These are phyloP conservation scores for Irineochytrium annulatum DNA, from an alignment of 192 early-diverging fungal species.

Conservation along the genomic window DNA sequence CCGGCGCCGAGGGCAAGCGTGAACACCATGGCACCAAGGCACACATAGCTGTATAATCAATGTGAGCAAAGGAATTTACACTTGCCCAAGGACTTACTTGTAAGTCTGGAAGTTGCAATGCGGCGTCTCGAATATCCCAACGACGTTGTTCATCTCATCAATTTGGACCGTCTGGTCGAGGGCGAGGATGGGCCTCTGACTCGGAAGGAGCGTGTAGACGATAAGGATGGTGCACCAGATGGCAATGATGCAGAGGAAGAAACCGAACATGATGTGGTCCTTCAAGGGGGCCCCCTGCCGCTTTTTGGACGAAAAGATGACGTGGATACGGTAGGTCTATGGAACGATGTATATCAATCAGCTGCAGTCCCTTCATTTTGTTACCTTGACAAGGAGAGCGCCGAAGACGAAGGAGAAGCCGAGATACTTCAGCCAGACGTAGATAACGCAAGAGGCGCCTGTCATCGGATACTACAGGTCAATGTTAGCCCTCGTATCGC, in stretches of 20 bases:
- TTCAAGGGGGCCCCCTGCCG: background rate
- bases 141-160: background rate
- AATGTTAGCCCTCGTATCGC: background rate
- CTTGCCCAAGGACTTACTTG: no score
- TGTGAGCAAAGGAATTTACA: no score
- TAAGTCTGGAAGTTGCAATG: background rate
- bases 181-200: background rate
- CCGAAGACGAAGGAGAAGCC: slow-evolving; percentile 2
- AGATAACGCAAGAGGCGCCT: background rate
- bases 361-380: no score
- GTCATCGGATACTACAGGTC: background rate
- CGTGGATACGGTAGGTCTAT: slow-evolving; percentile 2
- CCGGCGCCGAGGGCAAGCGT: background rate
- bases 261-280: background rate
- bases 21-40: background rate
- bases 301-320: slow-evolving; percentile 7
- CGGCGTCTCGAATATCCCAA: background rate
- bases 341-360: background rate
- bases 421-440: slow-evolving; percentile 2
- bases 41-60: slow-evolving; percentile 1
- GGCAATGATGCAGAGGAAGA: background rate
- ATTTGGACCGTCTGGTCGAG: background rate
- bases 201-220: background rate
- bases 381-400: background rate
- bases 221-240: background rate